phyloP scores from a whole-genome alignment of 2,329 filamentous ascomycete species.

The Emergomyces pasteurianus region DNA sequence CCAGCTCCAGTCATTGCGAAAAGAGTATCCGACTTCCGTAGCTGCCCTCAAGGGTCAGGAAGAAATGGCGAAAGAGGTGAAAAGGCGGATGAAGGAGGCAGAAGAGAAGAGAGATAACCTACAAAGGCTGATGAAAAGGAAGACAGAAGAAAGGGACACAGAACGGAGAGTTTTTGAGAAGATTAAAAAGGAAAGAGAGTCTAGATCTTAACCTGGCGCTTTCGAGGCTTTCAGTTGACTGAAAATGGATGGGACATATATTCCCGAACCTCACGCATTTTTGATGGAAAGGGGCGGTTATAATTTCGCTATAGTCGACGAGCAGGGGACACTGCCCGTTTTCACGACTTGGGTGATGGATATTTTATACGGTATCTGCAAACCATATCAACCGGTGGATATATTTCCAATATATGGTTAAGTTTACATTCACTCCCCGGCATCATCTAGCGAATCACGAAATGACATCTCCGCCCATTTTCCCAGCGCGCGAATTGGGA shows the following conservation, averaged over 20 bases:
- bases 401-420: background rate
- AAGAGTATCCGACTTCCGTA: constrained; percentile 25
- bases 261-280: background rate
- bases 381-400: background rate
- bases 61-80: constrained; percentile 26
- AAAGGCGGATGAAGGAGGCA: constrained; percentile 24
- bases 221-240: background rate
- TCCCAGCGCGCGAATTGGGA: background rate
- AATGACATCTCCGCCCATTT: background rate
- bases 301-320: background rate
- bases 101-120: constrained; percentile 28
- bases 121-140: constrained; percentile 31
- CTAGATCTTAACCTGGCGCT: background rate
- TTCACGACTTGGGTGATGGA: background rate
- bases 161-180: constrained; percentile 33
- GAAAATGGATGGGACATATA: background rate
- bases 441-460: background rate
- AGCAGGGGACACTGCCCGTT: background rate
- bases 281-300: background rate
- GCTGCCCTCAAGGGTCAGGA: constrained; percentile 27
- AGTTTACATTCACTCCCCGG: background rate
- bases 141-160: constrained; percentile 30
- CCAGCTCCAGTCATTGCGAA: constrained; percentile 24
- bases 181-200: constrained; percentile 27
- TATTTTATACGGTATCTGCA: background rate